Base-by-base conservation (phyloP, 495 filamentous ascomycete species). In the Annulohypoxylon nitens region DNA sequence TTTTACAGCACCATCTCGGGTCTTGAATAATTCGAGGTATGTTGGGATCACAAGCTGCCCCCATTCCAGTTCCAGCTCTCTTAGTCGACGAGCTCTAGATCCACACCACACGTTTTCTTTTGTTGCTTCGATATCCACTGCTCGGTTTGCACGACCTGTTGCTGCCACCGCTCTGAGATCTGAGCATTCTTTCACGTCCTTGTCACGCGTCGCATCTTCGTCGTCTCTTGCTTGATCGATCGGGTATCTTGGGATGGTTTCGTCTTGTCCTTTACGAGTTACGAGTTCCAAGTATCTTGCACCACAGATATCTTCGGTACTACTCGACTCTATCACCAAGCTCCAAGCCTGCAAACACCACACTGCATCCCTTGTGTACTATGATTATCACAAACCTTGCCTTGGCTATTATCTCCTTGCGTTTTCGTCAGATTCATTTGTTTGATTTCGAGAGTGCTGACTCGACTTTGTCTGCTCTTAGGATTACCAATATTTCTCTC, bases 21-120 rank as follows among this genome's bases (percentile, higher is more conserved):
- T 16, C 41, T 57, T 45, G n/a, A 61, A 60, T 62, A 47, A 58
- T 66, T 74, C 66, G 57, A 74, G 66, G 66, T 70, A 74, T 20
- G 71, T 74, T 69, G 23, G 61, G 66, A 69, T 74, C 71, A 61
- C 71, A 70, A 74, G 66, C 71, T 70, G 71, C 71, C 61, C 68
- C 66, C 71, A 48, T 66, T 74, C 57, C 48, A 51, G 18, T 66
- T 70, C 57, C 48, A 51, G 18, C 54, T 68, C 61, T 55, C 43
- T 74, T 70, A 57, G 66, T 69, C 37, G 71, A 43, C 61, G 36
- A 73, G 71, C 71, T 73, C 39, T 48, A 61, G 71, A 66, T 74
- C 71, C 65, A 74, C 66, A 54, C 51, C 55, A 30, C 66, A 57
- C 66, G 66, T 54, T 70, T 69, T 74, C 71, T 68, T 74, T 63